Evolutionary conservation across 208 protist genomes (phyloP).

Genomic region (Trypanosoma scelopori): DNA sequence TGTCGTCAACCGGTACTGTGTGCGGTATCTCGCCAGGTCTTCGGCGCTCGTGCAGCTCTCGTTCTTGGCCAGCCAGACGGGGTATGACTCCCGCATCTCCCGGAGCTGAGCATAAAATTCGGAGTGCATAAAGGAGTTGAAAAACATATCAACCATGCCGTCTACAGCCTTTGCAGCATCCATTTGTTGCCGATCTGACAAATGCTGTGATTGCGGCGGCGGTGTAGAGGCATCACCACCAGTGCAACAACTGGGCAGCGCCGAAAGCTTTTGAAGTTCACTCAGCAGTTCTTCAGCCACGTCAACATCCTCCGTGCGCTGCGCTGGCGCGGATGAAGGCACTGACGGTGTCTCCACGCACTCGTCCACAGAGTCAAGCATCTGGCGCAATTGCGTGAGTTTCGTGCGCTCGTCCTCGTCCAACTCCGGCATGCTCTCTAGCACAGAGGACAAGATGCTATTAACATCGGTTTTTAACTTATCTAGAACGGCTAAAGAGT

Average conservation of each 20-base stretch:
- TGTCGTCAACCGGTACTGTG: slow-evolving; percentile 47
- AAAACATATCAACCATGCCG: slow-evolving; percentile 43
- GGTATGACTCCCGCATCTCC: slow-evolving; percentile 69
- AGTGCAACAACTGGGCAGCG: too few species aligned
- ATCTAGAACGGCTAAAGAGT: slow-evolving; percentile 37
- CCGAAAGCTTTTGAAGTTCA: background rate
- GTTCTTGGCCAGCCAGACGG: slow-evolving; percentile 46
- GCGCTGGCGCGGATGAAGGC: background rate
- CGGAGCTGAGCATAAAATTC: slow-evolving; percentile 59
- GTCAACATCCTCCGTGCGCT: background rate
- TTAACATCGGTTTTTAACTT: slow-evolving; percentile 41
- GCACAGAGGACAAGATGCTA: slow-evolving; percentile 5
- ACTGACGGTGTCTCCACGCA: slow-evolving; percentile 39
- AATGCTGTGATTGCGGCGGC: background rate
- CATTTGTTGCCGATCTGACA: background rate
- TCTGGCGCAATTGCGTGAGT: slow-evolving; percentile 32
- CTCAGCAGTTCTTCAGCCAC: background rate
- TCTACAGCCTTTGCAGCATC: background rate
- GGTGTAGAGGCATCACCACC: too few species aligned
- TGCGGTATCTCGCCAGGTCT: slow-evolving; percentile 49
- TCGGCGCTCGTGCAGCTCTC: slow-evolving; percentile 30
- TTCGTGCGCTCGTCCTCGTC: slow-evolving; percentile 16
- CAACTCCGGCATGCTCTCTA: slow-evolving; percentile 9
- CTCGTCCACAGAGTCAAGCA: slow-evolving; percentile 28
- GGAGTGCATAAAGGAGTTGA: slow-evolving; percentile 48